Evolutionary conservation across 768 basidiomycete genomes (phyloP).

Genomic region (Xerocomus brunneocitrinus): DNA sequence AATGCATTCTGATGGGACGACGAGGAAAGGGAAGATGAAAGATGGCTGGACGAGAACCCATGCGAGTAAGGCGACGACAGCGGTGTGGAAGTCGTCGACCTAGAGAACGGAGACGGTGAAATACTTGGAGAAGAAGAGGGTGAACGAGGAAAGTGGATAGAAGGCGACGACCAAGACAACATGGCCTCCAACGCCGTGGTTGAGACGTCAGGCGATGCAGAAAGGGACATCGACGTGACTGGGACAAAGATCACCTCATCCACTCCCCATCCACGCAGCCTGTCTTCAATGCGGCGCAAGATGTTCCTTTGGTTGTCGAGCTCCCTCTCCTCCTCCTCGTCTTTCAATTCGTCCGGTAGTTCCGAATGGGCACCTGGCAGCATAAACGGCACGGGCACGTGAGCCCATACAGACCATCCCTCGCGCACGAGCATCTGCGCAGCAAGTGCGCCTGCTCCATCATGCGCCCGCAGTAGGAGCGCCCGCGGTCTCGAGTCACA

Average conservation of each 20-base stretch:
- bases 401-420: slow-evolving; percentile 75
- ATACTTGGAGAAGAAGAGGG: slow-evolving; percentile 29
- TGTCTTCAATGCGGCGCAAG: slow-evolving; percentile 46
- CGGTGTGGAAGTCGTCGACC: slow-evolving; percentile 29
- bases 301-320: slow-evolving; percentile 38
- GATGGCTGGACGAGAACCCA: slow-evolving; percentile 20
- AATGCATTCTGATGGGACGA: slow-evolving; percentile 25
- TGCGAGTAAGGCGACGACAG: slow-evolving; percentile 28
- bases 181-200: slow-evolving; percentile 15
- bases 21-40: slow-evolving; percentile 24
- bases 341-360: slow-evolving; percentile 30
- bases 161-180: slow-evolving; percentile 23
- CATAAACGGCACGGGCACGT: slow-evolving; percentile 43
- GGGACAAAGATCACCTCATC: slow-evolving; percentile 70
- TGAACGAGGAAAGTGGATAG: slow-evolving; percentile 22
- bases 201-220: slow-evolving; percentile 22
- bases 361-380: slow-evolving; percentile 32
- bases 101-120: slow-evolving; percentile 32
- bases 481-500: slow-evolving; percentile 32
- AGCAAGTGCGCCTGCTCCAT: slow-evolving; percentile 70
- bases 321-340: slow-evolving; percentile 31
- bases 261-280: slow-evolving; percentile 64
- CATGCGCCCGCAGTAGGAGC: slow-evolving; percentile 72
- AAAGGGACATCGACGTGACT: slow-evolving; percentile 17
- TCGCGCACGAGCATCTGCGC: slow-evolving; percentile 68